A percentile compares a stretch with the other conserved stretches of the same genome.
Evolutionary conservation across 345 rosid species (phyloP).

Genomic region (Eucalyptus tenuipes): DNA sequence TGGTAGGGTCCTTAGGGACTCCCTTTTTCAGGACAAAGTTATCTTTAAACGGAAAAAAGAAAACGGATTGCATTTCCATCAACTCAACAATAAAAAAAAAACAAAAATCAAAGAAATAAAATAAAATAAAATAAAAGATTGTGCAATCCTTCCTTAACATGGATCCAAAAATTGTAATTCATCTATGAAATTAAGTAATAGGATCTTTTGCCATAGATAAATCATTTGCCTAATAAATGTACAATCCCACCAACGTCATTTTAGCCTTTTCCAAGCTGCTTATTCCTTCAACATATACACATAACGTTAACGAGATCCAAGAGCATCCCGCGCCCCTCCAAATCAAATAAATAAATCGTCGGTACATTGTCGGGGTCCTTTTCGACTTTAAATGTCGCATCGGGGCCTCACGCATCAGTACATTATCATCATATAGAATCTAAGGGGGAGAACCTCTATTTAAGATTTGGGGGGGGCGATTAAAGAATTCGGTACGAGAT

Average conservation of each 20-base stretch:
- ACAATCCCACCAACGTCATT: fast-evolving
- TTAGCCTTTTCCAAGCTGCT: background rate
- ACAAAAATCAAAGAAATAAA: no score
- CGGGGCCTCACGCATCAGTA: background rate
- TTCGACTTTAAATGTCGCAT: background rate
- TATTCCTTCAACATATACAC: background rate
- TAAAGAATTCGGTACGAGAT: background rate
- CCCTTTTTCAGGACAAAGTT: background rate
- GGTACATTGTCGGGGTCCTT: fast-evolving
- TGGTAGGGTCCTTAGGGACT: background rate
- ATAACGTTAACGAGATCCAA: background rate
- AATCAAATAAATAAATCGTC: background rate
- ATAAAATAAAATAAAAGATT: background rate
- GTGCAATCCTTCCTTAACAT: background rate
- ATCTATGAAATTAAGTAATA: background rate
- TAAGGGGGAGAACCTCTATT: background rate
- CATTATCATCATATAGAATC: background rate
- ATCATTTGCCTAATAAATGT: background rate
- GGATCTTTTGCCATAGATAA: background rate
- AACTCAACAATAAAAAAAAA: background rate
- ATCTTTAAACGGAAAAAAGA: background rate
- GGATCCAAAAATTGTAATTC: background rate
- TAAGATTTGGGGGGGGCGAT: background rate
- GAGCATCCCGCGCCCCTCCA: background rate
- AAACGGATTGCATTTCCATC: background rate